Evolutionary conservation across 352 stramenopile species (phyloP), one percentile per base, ranked within the genome.

Genomic region (Stramenopiles sp.): DNA sequence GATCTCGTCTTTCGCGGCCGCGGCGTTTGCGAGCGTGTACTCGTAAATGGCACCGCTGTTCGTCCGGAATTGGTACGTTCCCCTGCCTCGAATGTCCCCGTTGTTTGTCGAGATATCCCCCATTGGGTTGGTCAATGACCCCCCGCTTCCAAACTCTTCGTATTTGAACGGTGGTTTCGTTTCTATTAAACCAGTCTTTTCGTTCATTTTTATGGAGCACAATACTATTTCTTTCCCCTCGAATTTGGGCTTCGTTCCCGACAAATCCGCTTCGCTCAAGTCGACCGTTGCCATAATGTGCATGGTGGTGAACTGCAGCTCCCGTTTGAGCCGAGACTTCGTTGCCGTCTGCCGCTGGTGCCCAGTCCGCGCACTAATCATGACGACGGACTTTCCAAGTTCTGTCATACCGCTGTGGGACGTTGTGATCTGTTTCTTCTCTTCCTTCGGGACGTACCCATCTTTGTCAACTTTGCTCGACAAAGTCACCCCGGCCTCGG

Each of bases 211-310:
- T 49, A 80, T 80, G 34, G 77, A 73, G 49, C 78, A 80, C 1
- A 80, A 69, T 1, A 80, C 77, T 4, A 78, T 75, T 76, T 77
- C 69, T 43, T 77, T 43, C 2, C 36, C 31, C 2, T 43, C 63
- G 73, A 78, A 4, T 75, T 49, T 32, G 32, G 73, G 36, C 73
- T 78, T 1, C 49, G 77, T 37, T n/a, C n/a, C n/a, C n/a, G n/a
- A n/a, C n/a, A 78, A 53, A 12, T 77, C 76, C 37, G 74, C 43
- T 31, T 78, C 77, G 73, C 80, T 75, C 32, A 78, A 49, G n/a
- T 80, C 78, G 4, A 80, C 78, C 1, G 78, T 77, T 34, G 78
- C 78, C 73, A 80, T 76, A 32, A 80, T 75, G 35, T 80, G 80
- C 78, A 80, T 80, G 33, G 78, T 76, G 73, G 79, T 74, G 48